Evolutionary conservation across 345 rosid species (phyloP), one percentile per base, ranked within the genome.

Genomic region (Microcos paniculata): DNA sequence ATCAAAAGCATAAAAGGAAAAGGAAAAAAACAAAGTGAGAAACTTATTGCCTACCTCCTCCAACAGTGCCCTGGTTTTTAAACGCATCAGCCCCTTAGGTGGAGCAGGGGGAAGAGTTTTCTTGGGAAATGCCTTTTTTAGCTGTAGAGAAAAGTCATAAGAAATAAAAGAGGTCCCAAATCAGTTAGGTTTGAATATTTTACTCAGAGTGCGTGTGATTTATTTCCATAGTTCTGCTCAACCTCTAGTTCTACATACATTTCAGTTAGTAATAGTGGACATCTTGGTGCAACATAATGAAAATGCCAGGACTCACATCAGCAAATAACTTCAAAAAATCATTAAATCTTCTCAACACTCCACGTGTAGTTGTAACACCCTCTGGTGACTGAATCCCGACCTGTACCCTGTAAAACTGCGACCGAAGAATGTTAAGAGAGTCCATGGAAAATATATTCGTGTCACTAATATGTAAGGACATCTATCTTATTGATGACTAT

Each of bases 361-460:
- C 94, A 68, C 85, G 89, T 43, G 82, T 84, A 28, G 87, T 82
- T 40, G 97, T 93, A 73, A 87, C 75, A 71, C 98, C 99, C 79
- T 91, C 97, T 30, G 95, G 97, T 26, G 99, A 92, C 81, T 96
- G 98, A 53, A 96, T 3, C 73, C 98, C 92, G 73, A 93, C 81
- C 88, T 96, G 97, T 79, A 93, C 92, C 97, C 99, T 93, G 91
- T 96, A 96, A 91, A 93, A 96, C 99, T 96, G 99, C 72, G 85
- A 85, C 81, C 81, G 81, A 81, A 78, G 82, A 84, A 83, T 77
- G 90, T 91, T 87, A 89, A 80, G 46, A 70, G 42, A 26, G 59
- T 71, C 69, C 76, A 35, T 33, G 76, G 52, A 15, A 61, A 30
- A 74, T 31, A 31, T 11, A 45, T 46, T 59, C 45, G 26, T 19